A percentile compares a stretch with the other conserved stretches of the same genome.
Conservation (phyloP, 75 land plant genomes). For the Chamaecyparis obtusa region DNA sequence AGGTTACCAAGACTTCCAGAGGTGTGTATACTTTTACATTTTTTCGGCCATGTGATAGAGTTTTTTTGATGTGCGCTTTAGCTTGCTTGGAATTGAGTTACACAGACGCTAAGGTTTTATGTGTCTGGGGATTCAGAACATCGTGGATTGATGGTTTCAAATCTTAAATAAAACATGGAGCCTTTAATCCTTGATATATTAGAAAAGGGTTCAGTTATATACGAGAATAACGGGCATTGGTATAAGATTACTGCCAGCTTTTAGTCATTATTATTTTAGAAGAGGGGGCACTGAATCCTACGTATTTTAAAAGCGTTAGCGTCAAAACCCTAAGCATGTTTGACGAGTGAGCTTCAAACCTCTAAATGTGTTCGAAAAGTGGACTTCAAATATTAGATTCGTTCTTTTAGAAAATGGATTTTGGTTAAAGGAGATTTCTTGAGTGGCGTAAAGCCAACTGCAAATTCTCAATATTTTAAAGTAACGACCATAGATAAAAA, state of each 20-base stretch:
- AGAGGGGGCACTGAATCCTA: neutral
- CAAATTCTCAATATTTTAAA: neutral
- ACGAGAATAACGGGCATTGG: too few relatives aligned
- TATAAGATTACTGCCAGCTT: neutral
- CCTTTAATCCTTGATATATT: neutral
- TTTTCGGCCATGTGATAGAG: neutral
- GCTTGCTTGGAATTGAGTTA: neutral
- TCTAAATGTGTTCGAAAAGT: neutral
- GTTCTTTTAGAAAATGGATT: neutral
- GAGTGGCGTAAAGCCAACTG: neutral
- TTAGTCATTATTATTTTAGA: neutral
- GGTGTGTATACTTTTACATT: constrained; percentile 31
- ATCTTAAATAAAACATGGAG: neutral
- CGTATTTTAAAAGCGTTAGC: neutral
- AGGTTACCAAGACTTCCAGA: constrained; percentile 78
- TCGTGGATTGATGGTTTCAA: neutral
- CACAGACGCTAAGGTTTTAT: neutral
- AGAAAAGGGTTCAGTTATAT: neutral
- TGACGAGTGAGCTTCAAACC: neutral
- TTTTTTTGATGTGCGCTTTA: neutral
- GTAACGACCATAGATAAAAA: neutral
- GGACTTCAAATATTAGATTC: neutral
- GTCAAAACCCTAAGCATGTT: neutral
- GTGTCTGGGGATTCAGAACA: neutral
- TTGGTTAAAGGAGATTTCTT: neutral